Conservation (phyloP, 2,329 filamentous ascomycete species). For the Diaporthe citrichinensis region DNA sequence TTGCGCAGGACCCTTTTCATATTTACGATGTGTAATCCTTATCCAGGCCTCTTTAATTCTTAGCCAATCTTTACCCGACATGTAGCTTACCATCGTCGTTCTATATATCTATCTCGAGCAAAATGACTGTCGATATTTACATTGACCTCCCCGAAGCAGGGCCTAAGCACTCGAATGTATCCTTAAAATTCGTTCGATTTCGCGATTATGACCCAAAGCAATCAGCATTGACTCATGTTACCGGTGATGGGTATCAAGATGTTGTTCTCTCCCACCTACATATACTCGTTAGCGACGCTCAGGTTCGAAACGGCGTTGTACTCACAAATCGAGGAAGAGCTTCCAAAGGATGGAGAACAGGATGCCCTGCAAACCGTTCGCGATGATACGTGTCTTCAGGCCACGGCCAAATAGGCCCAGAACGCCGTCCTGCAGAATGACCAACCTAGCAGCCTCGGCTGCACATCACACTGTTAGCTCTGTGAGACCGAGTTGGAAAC, state of each 20-base stretch:
- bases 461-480: neutral
- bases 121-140: neutral
- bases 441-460: constrained; percentile 59
- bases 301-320: constrained; percentile 23
- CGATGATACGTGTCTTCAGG: constrained; percentile 62
- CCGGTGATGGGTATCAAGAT: neutral
- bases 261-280: constrained; percentile 21
- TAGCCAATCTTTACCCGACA: neutral
- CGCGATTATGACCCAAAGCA: no score
- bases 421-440: constrained; percentile 58
- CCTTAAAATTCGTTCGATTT: neutral
- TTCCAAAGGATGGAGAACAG: constrained; percentile 65
- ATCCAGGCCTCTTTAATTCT: neutral
- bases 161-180: neutral
- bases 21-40: neutral
- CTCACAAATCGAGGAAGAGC: constrained; percentile 62
- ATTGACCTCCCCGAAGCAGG: no score
- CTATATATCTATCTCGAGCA: neutral
- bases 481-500: accelerated
- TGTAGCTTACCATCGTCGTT: neutral
- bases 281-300: neutral
- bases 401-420: constrained; percentile 60
- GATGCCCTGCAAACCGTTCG: constrained; percentile 62
- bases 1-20: neutral
- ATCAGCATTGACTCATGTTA: neutral